Percentiles rank a stretch among this genome's conserved stretches.
Evolutionary conservation across 192 early-diverging fungal species (phyloP).

Genomic region (Umbelopsis ramanniana): DNA sequence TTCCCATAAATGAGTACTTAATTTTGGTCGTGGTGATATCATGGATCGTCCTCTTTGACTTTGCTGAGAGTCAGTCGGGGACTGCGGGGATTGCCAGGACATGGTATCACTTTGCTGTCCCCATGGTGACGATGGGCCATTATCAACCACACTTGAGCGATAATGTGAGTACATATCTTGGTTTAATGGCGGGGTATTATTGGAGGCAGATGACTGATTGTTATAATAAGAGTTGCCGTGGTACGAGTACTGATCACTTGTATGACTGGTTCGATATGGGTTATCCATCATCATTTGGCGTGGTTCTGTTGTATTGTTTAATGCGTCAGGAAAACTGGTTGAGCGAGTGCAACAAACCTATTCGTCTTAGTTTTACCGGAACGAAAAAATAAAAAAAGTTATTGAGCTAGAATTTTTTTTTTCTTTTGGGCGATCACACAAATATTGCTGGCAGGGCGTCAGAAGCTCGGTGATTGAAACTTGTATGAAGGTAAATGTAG

Average conservation of each 20-base stretch:
- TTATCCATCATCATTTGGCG: constrained; percentile 17
- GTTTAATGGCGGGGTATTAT: not conserved
- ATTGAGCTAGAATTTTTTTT: too few species aligned
- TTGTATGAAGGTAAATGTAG: too few species aligned
- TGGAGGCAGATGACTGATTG: not conserved
- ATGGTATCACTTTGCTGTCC: constrained; percentile 1
- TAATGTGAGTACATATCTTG: constrained; percentile 7
- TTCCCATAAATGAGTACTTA: constrained; percentile 83
- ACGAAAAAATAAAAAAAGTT: too few species aligned
- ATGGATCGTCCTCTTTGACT: not conserved
- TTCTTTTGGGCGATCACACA: too few species aligned
- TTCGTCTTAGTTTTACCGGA: not conserved
- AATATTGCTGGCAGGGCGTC: too few species aligned
- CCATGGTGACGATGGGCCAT: not conserved
- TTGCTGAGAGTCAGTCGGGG: not conserved
- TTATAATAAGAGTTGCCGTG: constrained; percentile 13
- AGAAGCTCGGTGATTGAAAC: too few species aligned
- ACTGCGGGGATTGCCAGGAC: constrained; percentile 8
- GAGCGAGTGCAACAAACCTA: not conserved
- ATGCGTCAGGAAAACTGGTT: not conserved
- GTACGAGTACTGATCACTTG: constrained; percentile 9
- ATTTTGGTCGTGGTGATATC: constrained; percentile 41
- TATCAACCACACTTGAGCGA: not conserved
- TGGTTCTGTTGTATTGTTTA: not conserved
- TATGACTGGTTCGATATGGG: not conserved